phyloP scores from a whole-genome alignment of 768 basidiomycete species.

The Flagelloscypha sp. region DNA sequence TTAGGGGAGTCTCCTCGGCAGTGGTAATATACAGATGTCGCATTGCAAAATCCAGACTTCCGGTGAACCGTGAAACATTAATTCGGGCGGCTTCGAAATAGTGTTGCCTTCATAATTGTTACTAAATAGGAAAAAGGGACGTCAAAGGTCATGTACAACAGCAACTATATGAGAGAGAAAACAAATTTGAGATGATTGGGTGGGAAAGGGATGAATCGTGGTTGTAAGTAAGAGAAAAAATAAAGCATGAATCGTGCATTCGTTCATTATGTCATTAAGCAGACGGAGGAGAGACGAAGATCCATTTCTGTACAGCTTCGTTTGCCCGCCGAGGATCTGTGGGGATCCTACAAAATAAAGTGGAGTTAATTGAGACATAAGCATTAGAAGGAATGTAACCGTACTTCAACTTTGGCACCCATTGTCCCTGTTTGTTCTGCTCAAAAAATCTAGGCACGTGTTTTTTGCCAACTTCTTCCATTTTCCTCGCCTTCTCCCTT shows the following conservation, averaged over 20 bases:
- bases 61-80: too few relatives aligned
- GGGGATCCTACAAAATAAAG: constrained; percentile 47
- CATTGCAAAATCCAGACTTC: too few relatives aligned
- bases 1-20: too few relatives aligned
- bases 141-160: too few relatives aligned
- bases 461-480: constrained; percentile 64
- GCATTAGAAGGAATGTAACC: constrained; percentile 19
- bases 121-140: too few relatives aligned
- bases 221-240: too few relatives aligned
- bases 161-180: too few relatives aligned
- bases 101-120: too few relatives aligned
- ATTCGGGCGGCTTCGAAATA: too few relatives aligned
- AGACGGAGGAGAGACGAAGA: constrained; percentile 40
- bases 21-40: too few relatives aligned
- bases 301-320: constrained; percentile 66
- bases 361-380: constrained; percentile 7
- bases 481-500: constrained; percentile 63
- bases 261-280: constrained; percentile 13
- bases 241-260: too few relatives aligned
- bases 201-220: constrained; percentile 3
- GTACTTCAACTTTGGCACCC: constrained; percentile 73
- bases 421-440: constrained; percentile 61
- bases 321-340: constrained; percentile 61
- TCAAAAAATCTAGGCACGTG: constrained; percentile 81
- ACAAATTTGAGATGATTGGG: too few relatives aligned